Conservation (phyloP, 495 filamentous ascomycete genomes). For the Tuber calosporum region DNA sequence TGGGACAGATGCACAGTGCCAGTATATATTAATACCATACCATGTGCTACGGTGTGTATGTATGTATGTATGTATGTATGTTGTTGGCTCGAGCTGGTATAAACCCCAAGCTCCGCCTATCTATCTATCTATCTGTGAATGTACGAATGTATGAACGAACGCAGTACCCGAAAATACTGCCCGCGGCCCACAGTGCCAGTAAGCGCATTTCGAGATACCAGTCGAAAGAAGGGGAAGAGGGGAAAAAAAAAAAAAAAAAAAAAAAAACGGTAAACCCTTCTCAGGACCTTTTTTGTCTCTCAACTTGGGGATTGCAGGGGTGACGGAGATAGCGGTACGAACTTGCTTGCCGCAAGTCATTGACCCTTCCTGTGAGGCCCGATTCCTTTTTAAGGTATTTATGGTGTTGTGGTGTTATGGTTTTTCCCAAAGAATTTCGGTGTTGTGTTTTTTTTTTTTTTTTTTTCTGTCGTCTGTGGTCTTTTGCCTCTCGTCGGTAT, state of each 20-base stretch:
- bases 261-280: too few relatives aligned
- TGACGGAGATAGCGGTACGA: too few relatives aligned
- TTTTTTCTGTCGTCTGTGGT: too few relatives aligned
- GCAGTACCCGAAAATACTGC: background rate
- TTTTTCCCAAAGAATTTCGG: background rate
- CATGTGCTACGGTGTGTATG: background rate
- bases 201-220: background rate
- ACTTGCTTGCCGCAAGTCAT: slow-evolving; percentile 10
- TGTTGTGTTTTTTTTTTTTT: background rate
- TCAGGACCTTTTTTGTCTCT: too few relatives aligned
- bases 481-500: too few relatives aligned
- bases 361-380: too few relatives aligned
- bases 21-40: background rate
- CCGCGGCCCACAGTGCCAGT: background rate
- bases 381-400: background rate
- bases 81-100: background rate
- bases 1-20: background rate
- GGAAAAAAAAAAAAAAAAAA: slow-evolving; percentile 12
- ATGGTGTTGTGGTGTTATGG: background rate
- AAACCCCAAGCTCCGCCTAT: background rate
- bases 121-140: background rate
- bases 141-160: background rate
- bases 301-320: too few relatives aligned
- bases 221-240: slow-evolving; percentile 1
- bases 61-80: background rate